Conservation (phyloP, 208 protist genomes). For the Angomonas deanei region DNA sequence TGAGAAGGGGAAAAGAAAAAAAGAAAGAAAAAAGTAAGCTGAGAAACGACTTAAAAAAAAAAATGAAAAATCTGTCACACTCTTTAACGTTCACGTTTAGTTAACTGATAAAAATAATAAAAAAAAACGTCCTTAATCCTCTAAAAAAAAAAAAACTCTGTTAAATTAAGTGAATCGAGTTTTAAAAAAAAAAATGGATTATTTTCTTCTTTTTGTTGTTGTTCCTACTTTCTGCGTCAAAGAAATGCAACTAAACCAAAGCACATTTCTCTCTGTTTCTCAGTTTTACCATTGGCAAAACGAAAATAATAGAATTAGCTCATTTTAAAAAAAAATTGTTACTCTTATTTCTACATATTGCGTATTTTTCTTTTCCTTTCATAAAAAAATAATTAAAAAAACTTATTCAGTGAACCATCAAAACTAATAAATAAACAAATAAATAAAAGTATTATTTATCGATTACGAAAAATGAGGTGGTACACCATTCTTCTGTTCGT, state of each 20-base stretch:
- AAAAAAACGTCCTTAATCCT: no score
- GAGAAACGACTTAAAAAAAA: slow-evolving; percentile 2
- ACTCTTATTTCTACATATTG: background rate
- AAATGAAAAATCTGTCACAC: no score
- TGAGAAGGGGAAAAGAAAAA: slow-evolving; percentile 6
- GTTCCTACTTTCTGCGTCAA: background rate
- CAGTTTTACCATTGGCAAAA: background rate
- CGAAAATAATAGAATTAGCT: background rate
- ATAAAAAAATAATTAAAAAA: background rate
- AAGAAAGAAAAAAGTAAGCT: slow-evolving; percentile 14
- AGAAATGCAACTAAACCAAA: no score
- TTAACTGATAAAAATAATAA: no score
- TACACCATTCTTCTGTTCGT: slow-evolving; percentile 12
- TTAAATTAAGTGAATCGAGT: no score
- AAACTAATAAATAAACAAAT: background rate
- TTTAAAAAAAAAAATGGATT: no score
- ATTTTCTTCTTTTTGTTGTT: slow-evolving; percentile 12
- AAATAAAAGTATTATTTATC: background rate
- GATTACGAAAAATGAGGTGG: slow-evolving; percentile 6
- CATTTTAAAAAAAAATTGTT: slow-evolving; percentile 7
- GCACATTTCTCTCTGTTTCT: slow-evolving; percentile 3
- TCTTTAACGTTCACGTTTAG: no score
- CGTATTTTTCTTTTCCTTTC: background rate
- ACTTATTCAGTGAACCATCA: background rate
- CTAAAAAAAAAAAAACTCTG: no score